Base-by-base conservation (phyloP, 345 rosid genomes). In the Salix purpurea region DNA sequence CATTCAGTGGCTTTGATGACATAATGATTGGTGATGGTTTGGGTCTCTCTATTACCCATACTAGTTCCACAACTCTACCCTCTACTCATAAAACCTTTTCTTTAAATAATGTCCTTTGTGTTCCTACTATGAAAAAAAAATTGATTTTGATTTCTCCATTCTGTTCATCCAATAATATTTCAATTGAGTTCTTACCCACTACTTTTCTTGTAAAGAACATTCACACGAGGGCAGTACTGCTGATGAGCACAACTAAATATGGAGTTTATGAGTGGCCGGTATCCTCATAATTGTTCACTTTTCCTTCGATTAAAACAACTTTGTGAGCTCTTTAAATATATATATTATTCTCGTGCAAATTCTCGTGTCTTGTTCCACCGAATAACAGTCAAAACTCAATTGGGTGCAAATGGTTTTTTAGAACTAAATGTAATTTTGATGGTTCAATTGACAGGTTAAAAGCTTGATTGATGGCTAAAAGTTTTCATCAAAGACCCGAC, bases 271-370 rank as follows among this genome's bases (percentile, higher is more conserved):
- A 30, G 2, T 50, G 8, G 8, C 0, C 7, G 1, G 0, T 15
- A 15, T 50, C n/a, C 1, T 3, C 21, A 2, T 7, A 1, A 0
- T 15, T 16, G 0, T 2, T 16, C 5, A 0, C 2, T 0, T 50
- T 50, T 1, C 6, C 56, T 1, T 4, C 0, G 0, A 1, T 50
- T 0, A 50, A 5, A 16, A 16, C 56, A 5, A 0, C 6, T 0
- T 1, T n/a, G n/a, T n/a, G n/a, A n/a, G n/a, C n/a, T n/a, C n/a
- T n/a, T n/a, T n/a, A n/a, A n/a, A n/a, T n/a, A n/a, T n/a, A n/a
- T n/a, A n/a, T n/a, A n/a, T n/a, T n/a, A n/a, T n/a, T n/a, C n/a
- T n/a, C n/a, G n/a, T n/a, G n/a, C n/a, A n/a, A n/a, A n/a, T n/a
- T n/a, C n/a, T n/a, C n/a, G n/a, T n/a, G n/a, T n/a, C n/a, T n/a